Evolutionary conservation across 164 flowering plant species (phyloP).

Genomic region (Vitis cinerea): DNA sequence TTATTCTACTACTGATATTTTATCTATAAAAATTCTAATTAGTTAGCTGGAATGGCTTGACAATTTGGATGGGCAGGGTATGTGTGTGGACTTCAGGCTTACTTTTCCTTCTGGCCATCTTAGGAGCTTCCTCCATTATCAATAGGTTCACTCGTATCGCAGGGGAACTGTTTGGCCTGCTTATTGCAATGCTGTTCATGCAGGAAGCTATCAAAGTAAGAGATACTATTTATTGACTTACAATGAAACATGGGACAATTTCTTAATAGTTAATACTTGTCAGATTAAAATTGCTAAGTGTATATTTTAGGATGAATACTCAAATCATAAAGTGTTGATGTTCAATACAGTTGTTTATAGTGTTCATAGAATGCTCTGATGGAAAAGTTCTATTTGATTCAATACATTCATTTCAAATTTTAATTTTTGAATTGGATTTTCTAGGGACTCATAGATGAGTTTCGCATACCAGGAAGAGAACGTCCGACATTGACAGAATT

Average conservation of each 20-base stretch:
- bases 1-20: neutral
- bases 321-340: no score
- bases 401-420: no score
- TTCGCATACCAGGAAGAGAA: slow-evolving; percentile 31
- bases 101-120: slow-evolving; percentile 33
- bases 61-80: slow-evolving; percentile 21
- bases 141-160: slow-evolving; percentile 41
- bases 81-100: slow-evolving; percentile 37
- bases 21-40: neutral
- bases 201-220: slow-evolving; percentile 40
- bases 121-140: slow-evolving; percentile 40
- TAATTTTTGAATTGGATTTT: slow-evolving; percentile 1
- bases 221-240: neutral
- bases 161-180: slow-evolving; percentile 40
- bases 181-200: slow-evolving; percentile 42
- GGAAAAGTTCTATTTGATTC: no score
- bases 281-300: neutral
- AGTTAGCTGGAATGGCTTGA: no score
- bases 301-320: neutral
- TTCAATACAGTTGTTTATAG: no score
- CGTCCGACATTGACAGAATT: slow-evolving; percentile 23
- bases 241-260: neutral
- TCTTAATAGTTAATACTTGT: neutral
- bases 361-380: no score
- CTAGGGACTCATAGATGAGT: slow-evolving; percentile 45